Evolutionary conservation across 495 filamentous ascomycete species (phyloP).

Genomic region (Xylaria grammica): DNA sequence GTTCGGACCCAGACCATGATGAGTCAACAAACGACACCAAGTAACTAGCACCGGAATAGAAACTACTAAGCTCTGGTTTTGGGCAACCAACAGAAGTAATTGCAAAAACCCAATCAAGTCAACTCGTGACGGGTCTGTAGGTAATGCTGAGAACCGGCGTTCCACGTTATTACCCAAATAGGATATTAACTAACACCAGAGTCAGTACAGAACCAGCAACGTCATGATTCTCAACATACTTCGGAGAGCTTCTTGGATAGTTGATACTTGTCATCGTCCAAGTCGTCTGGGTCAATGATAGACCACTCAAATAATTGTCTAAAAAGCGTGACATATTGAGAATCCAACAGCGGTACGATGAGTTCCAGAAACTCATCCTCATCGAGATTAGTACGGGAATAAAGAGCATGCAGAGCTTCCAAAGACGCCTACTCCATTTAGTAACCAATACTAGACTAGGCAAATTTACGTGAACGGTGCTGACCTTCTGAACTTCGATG

Average conservation of each 20-base stretch:
- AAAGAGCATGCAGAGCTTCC: constrained; percentile 83
- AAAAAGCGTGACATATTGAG: constrained; percentile 72
- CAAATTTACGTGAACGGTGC: constrained; percentile 23
- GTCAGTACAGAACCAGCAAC: constrained; percentile 28
- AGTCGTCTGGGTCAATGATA: constrained; percentile 73
- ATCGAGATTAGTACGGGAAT: constrained; percentile 72
- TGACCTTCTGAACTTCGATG: constrained; percentile 76
- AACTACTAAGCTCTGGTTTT: constrained; percentile 84
- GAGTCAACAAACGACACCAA: constrained; percentile 80
- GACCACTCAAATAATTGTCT: constrained; percentile 83
- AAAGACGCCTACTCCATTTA: constrained; percentile 66
- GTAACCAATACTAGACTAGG: not conserved
- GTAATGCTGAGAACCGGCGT: constrained; percentile 67
- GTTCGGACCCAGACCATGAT: constrained; percentile 67
- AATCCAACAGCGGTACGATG: constrained; percentile 77
- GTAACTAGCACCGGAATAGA: constrained; percentile 91
- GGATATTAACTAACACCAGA: constrained; percentile 69
- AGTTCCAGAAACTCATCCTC: constrained; percentile 80
- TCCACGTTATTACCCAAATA: constrained; percentile 84
- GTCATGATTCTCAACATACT: constrained; percentile 51
- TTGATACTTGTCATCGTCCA: constrained; percentile 89
- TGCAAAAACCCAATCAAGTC: constrained; percentile 80
- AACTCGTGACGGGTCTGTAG: constrained; percentile 52
- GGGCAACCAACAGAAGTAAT: constrained; percentile 77
- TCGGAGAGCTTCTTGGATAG: constrained; percentile 94